phyloP scores from a whole-genome alignment of 108 stramenopile genomes.

The Cyclostephanos invisitatus region DNA sequence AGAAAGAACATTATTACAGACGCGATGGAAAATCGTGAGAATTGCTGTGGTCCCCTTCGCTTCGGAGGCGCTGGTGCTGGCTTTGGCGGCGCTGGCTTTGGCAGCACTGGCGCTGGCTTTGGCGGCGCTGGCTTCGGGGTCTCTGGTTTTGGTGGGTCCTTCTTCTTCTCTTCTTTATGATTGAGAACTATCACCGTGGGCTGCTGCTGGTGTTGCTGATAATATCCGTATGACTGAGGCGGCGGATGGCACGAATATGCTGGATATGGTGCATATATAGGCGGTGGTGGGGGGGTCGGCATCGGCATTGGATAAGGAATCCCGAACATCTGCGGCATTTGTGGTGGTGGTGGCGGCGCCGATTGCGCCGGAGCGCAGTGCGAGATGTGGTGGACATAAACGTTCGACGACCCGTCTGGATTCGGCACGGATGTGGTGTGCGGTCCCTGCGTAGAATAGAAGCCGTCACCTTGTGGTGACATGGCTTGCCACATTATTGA shows the following conservation, averaged over 20 bases:
- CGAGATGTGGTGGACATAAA: slow-evolving; percentile 13
- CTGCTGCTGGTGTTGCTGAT: slow-evolving; percentile 8
- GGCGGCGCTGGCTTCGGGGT: not conserved
- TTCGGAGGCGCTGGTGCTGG: not conserved
- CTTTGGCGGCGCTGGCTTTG: not conserved
- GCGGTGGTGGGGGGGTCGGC: slow-evolving; percentile 4
- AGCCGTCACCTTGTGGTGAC: not conserved
- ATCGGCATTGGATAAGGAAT: slow-evolving; percentile 18
- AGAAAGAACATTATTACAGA: slow-evolving; percentile 16
- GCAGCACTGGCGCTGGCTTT: slow-evolving; percentile 1
- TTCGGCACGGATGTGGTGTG: slow-evolving; percentile 5
- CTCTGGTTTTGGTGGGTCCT: slow-evolving; percentile 2
- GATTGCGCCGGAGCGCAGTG: slow-evolving; percentile 7
- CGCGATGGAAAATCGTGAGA: slow-evolving; percentile 7
- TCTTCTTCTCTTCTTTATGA: slow-evolving; percentile 5
- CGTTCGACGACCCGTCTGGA: slow-evolving; percentile 6
- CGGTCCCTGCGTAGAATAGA: slow-evolving; percentile 9
- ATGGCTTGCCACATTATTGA: slow-evolving; percentile 9
- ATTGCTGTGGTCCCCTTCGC: slow-evolving; percentile 7
- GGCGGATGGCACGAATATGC: slow-evolving; percentile 1
- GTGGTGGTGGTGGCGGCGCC: slow-evolving; percentile 2
- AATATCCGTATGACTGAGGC: not conserved
- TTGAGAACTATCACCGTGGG: slow-evolving; percentile 2
- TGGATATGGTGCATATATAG: slow-evolving; percentile 11
- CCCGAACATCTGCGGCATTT: slow-evolving; percentile 17